These are phyloP conservation scores for Chrysoporthe cubensis DNA, from an alignment of 2,329 filamentous ascomycete species.

Conservation along the genomic window DNA sequence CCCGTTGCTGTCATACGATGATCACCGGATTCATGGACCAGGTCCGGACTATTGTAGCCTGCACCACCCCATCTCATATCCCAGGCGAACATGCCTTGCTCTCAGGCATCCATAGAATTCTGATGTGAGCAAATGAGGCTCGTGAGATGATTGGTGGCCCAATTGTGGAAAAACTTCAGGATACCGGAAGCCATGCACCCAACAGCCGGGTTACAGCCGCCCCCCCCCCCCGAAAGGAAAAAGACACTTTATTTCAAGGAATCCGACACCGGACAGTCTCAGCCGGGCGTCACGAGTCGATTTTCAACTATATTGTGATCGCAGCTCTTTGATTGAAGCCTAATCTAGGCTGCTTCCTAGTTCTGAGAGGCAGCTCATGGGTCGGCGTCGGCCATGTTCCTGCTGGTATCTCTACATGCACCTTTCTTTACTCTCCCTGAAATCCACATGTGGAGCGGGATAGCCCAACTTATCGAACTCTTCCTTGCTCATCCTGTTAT, in stretches of 20 bases:
- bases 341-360: too few relatives aligned
- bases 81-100: not conserved
- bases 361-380: slow-evolving; percentile 12
- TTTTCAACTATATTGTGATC: too few relatives aligned
- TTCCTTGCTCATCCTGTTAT: slow-evolving; percentile 52
- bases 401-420: slow-evolving; percentile 66
- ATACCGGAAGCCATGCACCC: not conserved
- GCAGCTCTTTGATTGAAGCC: too few relatives aligned
- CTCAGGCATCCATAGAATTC: not conserved
- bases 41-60: not conserved
- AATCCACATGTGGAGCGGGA: slow-evolving; percentile 65
- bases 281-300: too few relatives aligned
- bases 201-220: not conserved
- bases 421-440: slow-evolving; percentile 59
- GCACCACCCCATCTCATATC: not conserved
- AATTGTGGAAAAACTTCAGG: not conserved
- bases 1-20: not conserved
- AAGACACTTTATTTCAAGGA: not conserved
- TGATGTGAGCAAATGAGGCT: not conserved
- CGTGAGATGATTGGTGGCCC: not conserved
- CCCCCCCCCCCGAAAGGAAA: not conserved
- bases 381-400: slow-evolving; percentile 35
- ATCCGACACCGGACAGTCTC: too few relatives aligned
- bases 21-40: not conserved
- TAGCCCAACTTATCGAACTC: slow-evolving; percentile 61